Conservation (phyloP, 163 green algal genomes). For the Chlorella variabilis region DNA sequence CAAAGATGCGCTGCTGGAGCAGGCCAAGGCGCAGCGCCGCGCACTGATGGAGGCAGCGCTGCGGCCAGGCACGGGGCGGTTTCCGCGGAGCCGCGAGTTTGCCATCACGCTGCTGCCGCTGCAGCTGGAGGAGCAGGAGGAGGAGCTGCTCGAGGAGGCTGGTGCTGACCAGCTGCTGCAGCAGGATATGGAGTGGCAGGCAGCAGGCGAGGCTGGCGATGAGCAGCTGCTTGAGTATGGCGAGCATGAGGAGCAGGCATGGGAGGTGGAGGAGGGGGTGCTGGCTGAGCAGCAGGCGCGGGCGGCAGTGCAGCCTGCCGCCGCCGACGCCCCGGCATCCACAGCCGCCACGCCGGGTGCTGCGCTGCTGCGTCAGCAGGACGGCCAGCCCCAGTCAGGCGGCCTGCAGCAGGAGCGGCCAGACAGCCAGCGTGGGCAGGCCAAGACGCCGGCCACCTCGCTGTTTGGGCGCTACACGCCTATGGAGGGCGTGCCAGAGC, state of each 20-base stretch:
- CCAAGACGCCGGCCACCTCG: slow-evolving; percentile 3
- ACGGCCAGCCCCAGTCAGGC: not conserved
- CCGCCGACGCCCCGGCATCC: not conserved
- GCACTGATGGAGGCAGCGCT: slow-evolving; percentile 24
- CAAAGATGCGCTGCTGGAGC: slow-evolving; percentile 46
- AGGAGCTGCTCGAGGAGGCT: not conserved
- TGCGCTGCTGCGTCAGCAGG: not conserved
- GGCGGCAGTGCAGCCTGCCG: not conserved
- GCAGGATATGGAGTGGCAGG: not conserved
- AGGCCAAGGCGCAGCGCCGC: slow-evolving; percentile 32
- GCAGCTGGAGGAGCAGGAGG: not conserved
- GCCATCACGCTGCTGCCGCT: slow-evolving; percentile 9
- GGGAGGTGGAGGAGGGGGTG: not conserved
- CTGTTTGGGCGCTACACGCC: slow-evolving; percentile 34
- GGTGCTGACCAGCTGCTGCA: not conserved
- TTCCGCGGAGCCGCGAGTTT: slow-evolving; percentile 22
- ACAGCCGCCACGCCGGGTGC: not conserved
- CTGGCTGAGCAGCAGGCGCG: not conserved
- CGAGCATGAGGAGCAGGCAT: not conserved
- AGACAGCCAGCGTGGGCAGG: slow-evolving; percentile 22
- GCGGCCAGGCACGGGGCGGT: slow-evolving; percentile 36
- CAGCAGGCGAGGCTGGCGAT: not conserved
- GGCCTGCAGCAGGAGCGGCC: not conserved
- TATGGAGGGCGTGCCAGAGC: slow-evolving; percentile 39
- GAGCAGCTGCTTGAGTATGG: not conserved